Base-by-base conservation (phyloP, 495 filamentous ascomycete genomes). In the Talaromyces adpressus region DNA sequence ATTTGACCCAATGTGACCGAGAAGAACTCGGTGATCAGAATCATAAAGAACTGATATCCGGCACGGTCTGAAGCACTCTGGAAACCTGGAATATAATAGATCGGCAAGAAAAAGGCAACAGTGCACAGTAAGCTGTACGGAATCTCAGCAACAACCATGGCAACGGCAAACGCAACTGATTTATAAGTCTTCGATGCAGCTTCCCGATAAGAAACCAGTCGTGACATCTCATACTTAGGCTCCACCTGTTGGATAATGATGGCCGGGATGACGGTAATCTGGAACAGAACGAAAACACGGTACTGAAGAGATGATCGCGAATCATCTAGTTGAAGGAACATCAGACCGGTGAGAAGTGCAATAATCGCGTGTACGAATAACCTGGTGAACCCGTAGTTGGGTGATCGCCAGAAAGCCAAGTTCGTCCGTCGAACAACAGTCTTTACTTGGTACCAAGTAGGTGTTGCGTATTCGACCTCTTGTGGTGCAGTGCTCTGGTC, bases 261-360 rank as follows among this genome's bases (percentile, higher is more conserved):
- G 2, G 89, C 87, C 1, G 89, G 88, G 2, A 93, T 78, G 12
- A 92, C 85, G 3, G 87, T 92, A 60, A 89, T 81, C 71, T 92
- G 90, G 81, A 93, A 94, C 69, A 91, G 87, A 71, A 91, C 83
- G 73, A 95, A 94, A 64, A 95, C 83, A 51, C 85, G 85, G 73
- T 92, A 87, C 66, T 95, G 91, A 20, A 93, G 76, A 4, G 84
- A 87, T 3, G 85, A 73, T 4, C 87, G 82, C 1, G 85, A 87
- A 63, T 91, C 70, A 65, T 90, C 85, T 3, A 92, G 82, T 8
- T 89, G 76, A 22, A 91, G 74, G 69, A 85, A 94, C 27, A 84
- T 85, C 18, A 95, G 77, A 34, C 91, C 91, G 0, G 88, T 91
- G 54, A 93, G 72, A 12, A 95, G 68, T 6, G 88, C 82, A 63